phyloP scores from a whole-genome alignment of 2,329 filamentous ascomycete genomes.

The Penicillium thymicola region DNA sequence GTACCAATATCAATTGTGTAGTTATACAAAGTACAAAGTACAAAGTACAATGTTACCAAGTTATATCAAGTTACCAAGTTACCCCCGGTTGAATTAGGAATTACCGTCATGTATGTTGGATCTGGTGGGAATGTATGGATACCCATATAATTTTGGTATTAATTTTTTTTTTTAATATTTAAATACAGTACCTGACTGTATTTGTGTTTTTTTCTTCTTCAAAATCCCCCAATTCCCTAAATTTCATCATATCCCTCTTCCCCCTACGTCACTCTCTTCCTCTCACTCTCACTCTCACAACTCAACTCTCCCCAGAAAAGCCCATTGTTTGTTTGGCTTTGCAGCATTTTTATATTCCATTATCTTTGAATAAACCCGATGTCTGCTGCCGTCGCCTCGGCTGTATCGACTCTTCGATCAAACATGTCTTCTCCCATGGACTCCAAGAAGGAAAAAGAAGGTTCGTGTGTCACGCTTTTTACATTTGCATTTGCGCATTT shows the following conservation, averaged over 20 bases:
- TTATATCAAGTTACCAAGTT: too few species aligned
- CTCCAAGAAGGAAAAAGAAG: conserved; percentile 43
- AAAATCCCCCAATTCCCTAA: conserved; percentile 27
- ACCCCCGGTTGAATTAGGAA: neutral
- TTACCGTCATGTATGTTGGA: neutral
- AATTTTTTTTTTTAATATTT: neutral
- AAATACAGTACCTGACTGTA: conserved; percentile 2
- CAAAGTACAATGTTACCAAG: too few species aligned
- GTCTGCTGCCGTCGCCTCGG: conserved; percentile 42
- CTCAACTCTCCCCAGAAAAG: conserved; percentile 6
- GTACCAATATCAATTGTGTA: neutral
- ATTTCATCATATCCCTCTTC: conserved; percentile 30
- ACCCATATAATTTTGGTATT: neutral
- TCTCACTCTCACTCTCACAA: conserved; percentile 14
- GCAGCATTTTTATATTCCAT: conserved; percentile 16
- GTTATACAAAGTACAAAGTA: too few species aligned
- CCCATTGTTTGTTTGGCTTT: conserved; percentile 19
- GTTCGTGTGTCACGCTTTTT: conserved; percentile 33
- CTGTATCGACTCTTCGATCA: conserved; percentile 31
- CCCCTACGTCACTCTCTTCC: conserved; percentile 40
- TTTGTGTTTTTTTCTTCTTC: neutral
- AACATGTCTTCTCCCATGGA: conserved; percentile 42
- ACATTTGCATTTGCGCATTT: conserved; percentile 5
- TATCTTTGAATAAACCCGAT: conserved; percentile 23
- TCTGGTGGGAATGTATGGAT: neutral